phyloP scores from a whole-genome alignment of 1,139 yeast genomes.

The Martiniozyma asiatica region DNA sequence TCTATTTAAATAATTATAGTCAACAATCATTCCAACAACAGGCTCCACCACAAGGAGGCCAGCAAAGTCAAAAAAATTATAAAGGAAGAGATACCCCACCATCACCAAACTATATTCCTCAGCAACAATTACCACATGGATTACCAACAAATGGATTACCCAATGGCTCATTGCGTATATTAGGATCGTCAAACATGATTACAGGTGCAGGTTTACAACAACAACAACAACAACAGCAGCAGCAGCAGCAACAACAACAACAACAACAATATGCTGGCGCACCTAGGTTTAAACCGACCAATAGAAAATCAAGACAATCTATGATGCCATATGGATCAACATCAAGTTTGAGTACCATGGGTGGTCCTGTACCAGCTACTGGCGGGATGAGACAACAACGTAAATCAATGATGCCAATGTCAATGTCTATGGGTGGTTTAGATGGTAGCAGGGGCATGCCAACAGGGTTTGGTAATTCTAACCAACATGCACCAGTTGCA shows the following conservation, averaged over 20 bases:
- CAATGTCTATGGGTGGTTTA: too few relatives aligned
- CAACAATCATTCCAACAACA: too few relatives aligned
- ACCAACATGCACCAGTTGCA: not conserved
- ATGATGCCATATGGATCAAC: too few relatives aligned
- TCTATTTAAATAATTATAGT: too few relatives aligned
- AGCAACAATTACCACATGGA: constrained; percentile 22
- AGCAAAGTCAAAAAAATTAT: constrained; percentile 2
- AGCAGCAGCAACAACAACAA: not conserved
- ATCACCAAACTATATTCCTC: constrained; percentile 18
- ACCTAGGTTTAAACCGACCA: constrained; percentile 1
- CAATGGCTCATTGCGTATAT: not conserved
- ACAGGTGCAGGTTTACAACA: not conserved
- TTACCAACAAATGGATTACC: constrained; percentile 23
- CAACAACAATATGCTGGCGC: not conserved
- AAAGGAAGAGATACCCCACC: constrained; percentile 14
- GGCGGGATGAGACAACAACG: too few relatives aligned
- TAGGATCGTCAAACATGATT: constrained; percentile 1
- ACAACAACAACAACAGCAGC: constrained; percentile 2
- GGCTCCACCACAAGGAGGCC: constrained; percentile 7
- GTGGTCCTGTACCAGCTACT: too few relatives aligned
- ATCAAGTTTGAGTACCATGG: too few relatives aligned
- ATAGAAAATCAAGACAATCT: constrained; percentile 3
- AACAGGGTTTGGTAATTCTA: too few relatives aligned
- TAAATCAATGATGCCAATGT: too few relatives aligned
- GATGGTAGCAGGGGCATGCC: too few relatives aligned